These are phyloP conservation scores for Rhododendron molle DNA, from an alignment of 148 eudicot genomes.

Conservation along the genomic window DNA sequence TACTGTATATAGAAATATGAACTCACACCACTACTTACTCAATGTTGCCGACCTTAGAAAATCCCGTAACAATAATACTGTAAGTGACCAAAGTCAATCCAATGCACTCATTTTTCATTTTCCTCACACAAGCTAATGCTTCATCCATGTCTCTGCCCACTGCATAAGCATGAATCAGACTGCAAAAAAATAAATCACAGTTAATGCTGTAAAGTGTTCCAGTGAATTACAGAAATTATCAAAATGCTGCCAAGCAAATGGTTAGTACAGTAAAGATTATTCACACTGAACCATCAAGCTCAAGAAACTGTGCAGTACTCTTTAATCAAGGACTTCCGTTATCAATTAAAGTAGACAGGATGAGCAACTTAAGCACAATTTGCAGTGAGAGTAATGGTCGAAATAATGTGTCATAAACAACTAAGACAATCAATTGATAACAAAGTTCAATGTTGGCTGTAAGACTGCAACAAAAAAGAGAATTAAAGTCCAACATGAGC, in stretches of 20 bases:
- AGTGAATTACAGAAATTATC: not conserved
- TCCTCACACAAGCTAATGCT: constrained; percentile 84
- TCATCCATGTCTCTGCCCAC: constrained; percentile 98
- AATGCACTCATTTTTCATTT: constrained; percentile 83
- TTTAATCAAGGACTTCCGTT: not conserved
- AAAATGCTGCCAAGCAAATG: constrained; percentile 1
- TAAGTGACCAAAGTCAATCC: constrained; percentile 91
- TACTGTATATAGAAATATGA: not conserved
- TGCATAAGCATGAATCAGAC: constrained; percentile 92
- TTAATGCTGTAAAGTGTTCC: constrained; percentile 12
- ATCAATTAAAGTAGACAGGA: not conserved
- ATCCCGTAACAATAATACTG: constrained; percentile 88
- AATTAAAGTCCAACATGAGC: not conserved
- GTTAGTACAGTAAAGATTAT: not conserved
- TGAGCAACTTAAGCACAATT: not conserved
- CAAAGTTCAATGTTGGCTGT: not conserved
- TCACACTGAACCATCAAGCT: not conserved
- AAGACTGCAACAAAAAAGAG: not conserved
- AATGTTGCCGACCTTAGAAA: constrained; percentile 68
- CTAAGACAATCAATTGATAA: not conserved
- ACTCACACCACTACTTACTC: constrained; percentile 50
- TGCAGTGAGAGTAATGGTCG: not conserved
- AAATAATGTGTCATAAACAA: not conserved
- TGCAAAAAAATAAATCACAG: constrained; percentile 37
- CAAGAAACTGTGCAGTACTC: not conserved